Evolutionary conservation across 75 land plant genomes (phyloP).

Genomic region (Sequoiadendron giganteum): DNA sequence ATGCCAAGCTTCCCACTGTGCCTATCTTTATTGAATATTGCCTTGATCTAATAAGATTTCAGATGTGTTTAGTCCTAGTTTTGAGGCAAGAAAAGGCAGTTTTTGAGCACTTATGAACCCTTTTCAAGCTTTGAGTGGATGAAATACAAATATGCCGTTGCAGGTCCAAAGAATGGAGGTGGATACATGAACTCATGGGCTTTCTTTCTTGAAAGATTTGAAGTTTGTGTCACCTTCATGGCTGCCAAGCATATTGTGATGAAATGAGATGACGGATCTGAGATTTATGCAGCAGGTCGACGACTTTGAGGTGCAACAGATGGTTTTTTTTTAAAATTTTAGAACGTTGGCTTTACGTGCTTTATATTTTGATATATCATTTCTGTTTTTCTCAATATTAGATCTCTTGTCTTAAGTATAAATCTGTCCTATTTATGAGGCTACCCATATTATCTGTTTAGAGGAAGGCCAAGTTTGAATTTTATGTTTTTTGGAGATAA

Average conservation of each 20-base stretch:
- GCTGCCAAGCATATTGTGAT: conserved; percentile 1
- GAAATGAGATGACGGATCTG: conserved; percentile 10
- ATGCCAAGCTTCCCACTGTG: conserved; percentile 4
- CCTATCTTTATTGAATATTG: background rate
- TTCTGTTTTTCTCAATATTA: background rate
- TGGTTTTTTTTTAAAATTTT: background rate
- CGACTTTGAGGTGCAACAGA: conserved; percentile 9
- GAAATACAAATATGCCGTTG: background rate
- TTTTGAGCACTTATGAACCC: background rate
- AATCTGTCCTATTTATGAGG: background rate
- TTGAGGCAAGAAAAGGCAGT: background rate
- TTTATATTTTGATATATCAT: background rate
- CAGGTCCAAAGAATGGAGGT: conserved; percentile 10
- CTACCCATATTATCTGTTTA: background rate
- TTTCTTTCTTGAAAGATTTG: background rate
- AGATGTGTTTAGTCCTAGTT: background rate
- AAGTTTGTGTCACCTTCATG: conserved; percentile 2
- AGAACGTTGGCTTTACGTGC: background rate
- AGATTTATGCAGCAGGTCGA: background rate
- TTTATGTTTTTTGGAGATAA: background rate
- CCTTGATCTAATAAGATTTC: background rate
- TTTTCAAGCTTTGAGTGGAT: conserved; percentile 8
- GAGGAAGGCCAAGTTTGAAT: background rate
- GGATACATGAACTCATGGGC: conserved; percentile 7
- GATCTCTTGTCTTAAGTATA: background rate